Base-by-base conservation (phyloP, 2,329 filamentous ascomycete genomes). In the Canariomyces notabilis region DNA sequence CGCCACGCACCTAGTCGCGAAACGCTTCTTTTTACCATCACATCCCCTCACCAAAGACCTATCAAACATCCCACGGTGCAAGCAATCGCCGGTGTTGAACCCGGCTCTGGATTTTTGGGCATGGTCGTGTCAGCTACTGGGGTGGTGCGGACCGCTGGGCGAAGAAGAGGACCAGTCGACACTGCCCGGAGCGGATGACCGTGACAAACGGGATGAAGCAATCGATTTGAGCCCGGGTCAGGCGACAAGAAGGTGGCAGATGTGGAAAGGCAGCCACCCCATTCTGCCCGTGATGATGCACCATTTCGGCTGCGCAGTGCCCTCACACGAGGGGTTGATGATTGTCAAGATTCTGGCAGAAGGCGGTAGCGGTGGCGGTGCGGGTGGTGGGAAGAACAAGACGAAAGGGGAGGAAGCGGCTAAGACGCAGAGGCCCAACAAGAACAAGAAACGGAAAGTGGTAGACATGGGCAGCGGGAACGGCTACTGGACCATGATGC, bases 401-500 rank as follows among this genome's bases (percentile, higher is more conserved):
- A 26, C 18, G 12, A 8, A n/a, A 29, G 26, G 26, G 26, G 26
- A 12, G 26, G 8, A 29, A 29, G 26, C n/a, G n/a, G n/a, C n/a
- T n/a, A n/a, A n/a, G n/a, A n/a, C n/a, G n/a, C 9, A 29, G 26
- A 9, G 26, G 7, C 26, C 7, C 26, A 29, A 35, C 12, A 15
- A 15, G 9, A 35, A 20, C 4, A 3, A 16, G 18, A 11, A 35
- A 7, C 32, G n/a, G 29, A 42, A 16, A 16, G 39, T 32, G 18
- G 11, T 31, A 18, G 34, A 37, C 19, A 31, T 31, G 12, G 2
- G 86, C 5, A 81, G 76, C 43, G 85, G 85, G 2, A 86, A 83
- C 59, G 85, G 84, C 9, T 89, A 89, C 67, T 89, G 85, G 85
- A 76, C 79, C 6, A 83, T 80, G 51, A 80, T 87, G 77, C 75